Evolutionary conservation across 2,329 filamentous ascomycete species (phyloP), one percentile per base, ranked within the genome.

Genomic region (Sphaerulina musiva): DNA sequence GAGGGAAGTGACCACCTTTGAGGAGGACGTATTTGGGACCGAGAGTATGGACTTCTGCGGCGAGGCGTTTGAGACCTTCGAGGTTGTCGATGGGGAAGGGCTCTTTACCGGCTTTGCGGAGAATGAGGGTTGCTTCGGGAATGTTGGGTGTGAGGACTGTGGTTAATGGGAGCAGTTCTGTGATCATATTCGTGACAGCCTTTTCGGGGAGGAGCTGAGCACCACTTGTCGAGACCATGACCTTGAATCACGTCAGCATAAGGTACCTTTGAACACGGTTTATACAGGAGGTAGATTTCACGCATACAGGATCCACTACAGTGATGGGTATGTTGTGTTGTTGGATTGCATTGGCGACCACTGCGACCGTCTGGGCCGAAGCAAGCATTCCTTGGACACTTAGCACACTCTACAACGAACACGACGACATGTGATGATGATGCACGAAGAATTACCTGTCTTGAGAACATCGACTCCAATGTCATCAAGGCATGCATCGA

Each of bases 161-260:
- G 1, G 86, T 81, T 34, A 78, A 69, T 0, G 85, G 83, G 7
- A 92, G 75, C 4, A 93, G 72, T 10, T 79, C 72, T 11, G 75
- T 69, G 47, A 80, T 76, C 47, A 92, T 72, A 6, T 78, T 78
- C 9, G 75, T 68, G 32, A 89, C 75, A n/a, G 87, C 86, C 7
- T 80, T 74, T 38, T 78, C 69, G 0, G 84, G 83, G 14, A 92
- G 78, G 1, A 93, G 77, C 58, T 81, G 75, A 7, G 85, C 80
- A 23, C 87, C 87, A n/a, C 83, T 88, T 1, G 88, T 92, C 29
- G 88, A 86, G 8, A 96, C 82, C 90, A 97, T 96, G 54, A 97
- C 91, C 89, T 93, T 61, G 23, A 4, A 40, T 44, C 26, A 7
- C 26, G 26, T 48, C 31, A 58, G 47, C 36, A 42, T 44, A 17